Percentiles rank a stretch among this genome's conserved stretches.
phyloP scores from a whole-genome alignment of 2,329 filamentous ascomycete genomes.

The Neofusicoccum parvum region DNA sequence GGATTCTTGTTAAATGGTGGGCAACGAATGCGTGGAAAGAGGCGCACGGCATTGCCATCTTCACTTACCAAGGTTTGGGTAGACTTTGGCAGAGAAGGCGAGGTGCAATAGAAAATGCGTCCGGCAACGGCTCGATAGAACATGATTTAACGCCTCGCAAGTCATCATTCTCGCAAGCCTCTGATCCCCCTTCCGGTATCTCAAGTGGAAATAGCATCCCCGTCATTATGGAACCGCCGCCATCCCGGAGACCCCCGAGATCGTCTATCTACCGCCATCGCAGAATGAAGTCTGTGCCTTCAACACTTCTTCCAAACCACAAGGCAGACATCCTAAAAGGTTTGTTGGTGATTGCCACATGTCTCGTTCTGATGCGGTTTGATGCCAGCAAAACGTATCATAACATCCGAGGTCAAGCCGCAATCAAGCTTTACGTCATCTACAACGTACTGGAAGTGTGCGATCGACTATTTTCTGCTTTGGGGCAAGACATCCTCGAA shows the following conservation, averaged over 20 bases:
- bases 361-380: slow-evolving; percentile 80
- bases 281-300: slow-evolving; percentile 81
- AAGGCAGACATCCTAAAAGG: slow-evolving; percentile 96
- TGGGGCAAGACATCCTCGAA: slow-evolving; percentile 95
- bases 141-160: slow-evolving; percentile 29
- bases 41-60: slow-evolving; percentile 68
- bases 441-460: slow-evolving; percentile 96
- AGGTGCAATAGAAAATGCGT: slow-evolving; percentile 43
- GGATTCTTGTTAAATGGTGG: slow-evolving; percentile 80
- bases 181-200: slow-evolving; percentile 22
- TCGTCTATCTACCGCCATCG: slow-evolving; percentile 58
- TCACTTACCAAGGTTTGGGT: slow-evolving; percentile 77
- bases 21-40: slow-evolving; percentile 71
- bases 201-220: slow-evolving; percentile 22
- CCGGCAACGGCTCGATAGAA: background rate
- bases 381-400: slow-evolving; percentile 99
- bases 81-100: slow-evolving; percentile 71
- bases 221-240: slow-evolving; percentile 28
- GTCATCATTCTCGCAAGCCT: slow-evolving; percentile 27
- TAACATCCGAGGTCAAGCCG: slow-evolving; percentile 91
- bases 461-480: slow-evolving; percentile 83
- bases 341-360: slow-evolving; percentile 82
- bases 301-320: slow-evolving; percentile 80
- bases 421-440: slow-evolving; percentile 98
- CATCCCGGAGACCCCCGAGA: slow-evolving; percentile 35